Evolutionary conservation across 2,329 filamentous ascomycete species (phyloP), one percentile per base, ranked within the genome.

Genomic region (Orbilia brochopaga): DNA sequence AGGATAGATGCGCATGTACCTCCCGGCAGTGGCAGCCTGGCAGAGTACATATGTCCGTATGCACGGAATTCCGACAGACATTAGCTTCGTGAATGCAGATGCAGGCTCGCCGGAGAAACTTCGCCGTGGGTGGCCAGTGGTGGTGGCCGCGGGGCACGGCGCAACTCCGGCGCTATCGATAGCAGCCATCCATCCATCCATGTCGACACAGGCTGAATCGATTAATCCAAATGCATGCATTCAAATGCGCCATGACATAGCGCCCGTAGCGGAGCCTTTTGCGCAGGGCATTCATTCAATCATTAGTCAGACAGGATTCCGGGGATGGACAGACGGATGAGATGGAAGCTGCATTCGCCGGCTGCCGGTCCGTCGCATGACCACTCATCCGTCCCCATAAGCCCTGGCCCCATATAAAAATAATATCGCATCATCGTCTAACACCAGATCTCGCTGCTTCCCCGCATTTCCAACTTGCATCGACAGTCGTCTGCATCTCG

Each of bases 91-190:
- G n/a, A n/a, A n/a, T n/a, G n/a, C n/a, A n/a, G n/a, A n/a, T n/a
- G n/a, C n/a, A n/a, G n/a, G n/a, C n/a, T n/a, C n/a, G n/a, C n/a
- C n/a, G n/a, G n/a, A n/a, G n/a, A n/a, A n/a, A n/a, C n/a, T n/a
- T n/a, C n/a, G n/a, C n/a, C n/a, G n/a, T n/a, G n/a, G n/a, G n/a
- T n/a, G n/a, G n/a, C n/a, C n/a, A n/a, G 37, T 4, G 37, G n/a
- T 13, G 37, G 37, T 15, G 37, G 46, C 62, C 55, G 55, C 55
- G 63, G 63, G 63, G 63, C 40, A 53, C 55, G 51, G 63, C 63
- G 37, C 63, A 59, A 60, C 63, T 67, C 63, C 63, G 63, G 27
- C 27, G 27, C 48, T 66, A 48, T 58, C 54, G 62, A 66, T 58
- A 44, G n/a, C 35, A 35, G n/a, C 27, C 23, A 23, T 40, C 35